Evolutionary conservation across 23 red algal species (phyloP), one percentile per base, ranked within the genome.

Genomic region (Gracilaria domingensis): DNA sequence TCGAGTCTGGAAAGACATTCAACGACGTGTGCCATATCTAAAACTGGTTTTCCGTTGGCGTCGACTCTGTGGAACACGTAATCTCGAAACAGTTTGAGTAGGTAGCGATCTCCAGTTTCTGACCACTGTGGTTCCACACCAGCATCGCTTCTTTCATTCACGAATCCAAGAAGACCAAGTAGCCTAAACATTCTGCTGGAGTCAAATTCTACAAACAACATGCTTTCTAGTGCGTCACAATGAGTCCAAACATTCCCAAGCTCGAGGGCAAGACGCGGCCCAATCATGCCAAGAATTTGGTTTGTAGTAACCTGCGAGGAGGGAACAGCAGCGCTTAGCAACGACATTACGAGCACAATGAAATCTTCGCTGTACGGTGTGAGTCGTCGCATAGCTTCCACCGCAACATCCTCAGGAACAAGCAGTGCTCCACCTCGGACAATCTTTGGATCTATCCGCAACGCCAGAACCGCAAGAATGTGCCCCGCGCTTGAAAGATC

Each of bases 1-100:
- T 96, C 89, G 20, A 96, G 85, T 25, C 95, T 84, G 29, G 77
- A 80, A 36, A 96, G 54, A 48, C 89, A 91, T 73, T 96, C 95
- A 44, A 88, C 65, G 37, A 96, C 83, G 53, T 92, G 95, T n/a
- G 88, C 95, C 70, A 88, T 70, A 65, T 96, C 95, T 20, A 96
- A 80, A 45, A 88, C 20, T 25, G 92, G 92, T 16, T 86, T 86
- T 14, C 92, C 92, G 25, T 81, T 81, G 62, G 38, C 92, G 58
- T 96, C 95, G 26, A 89, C 84, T 18, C 66, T 66, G 56, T 96
- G 95, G 67, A 96, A 96, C 28, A 93, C 89, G 54, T 92, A 92
- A 73, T 96, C 95, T 23, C 95, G 95, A 77, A 96, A 96, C 38
- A 96, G 44, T 71, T 96, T 96, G 16, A 96, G 85, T 29, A 96